phyloP scores from a whole-genome alignment of 768 basidiomycete species.

The Bullera alba region DNA sequence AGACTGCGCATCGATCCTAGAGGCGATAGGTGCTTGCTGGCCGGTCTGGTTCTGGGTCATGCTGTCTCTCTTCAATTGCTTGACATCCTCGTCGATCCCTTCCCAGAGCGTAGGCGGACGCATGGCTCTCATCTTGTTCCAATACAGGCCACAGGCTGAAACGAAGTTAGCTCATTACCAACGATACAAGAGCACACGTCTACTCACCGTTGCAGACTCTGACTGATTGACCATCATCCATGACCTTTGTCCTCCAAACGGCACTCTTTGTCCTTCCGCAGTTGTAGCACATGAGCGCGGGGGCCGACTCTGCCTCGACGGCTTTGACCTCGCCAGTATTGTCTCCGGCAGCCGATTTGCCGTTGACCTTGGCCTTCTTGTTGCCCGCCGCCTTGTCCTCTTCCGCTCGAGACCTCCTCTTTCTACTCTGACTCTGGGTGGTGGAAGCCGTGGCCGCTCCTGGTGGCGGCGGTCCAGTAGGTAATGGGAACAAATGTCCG shows the following conservation, averaged over 20 bases:
- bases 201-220: constrained; percentile 43
- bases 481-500: no score
- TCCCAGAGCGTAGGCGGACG: constrained; percentile 40
- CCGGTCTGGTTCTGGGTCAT: constrained; percentile 12
- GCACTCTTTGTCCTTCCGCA: constrained; percentile 40
- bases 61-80: constrained; percentile 10
- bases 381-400: background rate
- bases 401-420: background rate
- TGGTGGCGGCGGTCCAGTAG: constrained; percentile 1
- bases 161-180: background rate
- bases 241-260: constrained; percentile 38
- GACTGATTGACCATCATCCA: constrained; percentile 32
- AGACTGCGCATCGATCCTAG: constrained; percentile 1
- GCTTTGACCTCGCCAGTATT: background rate
- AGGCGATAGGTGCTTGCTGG: no score
- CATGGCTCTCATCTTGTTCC: constrained; percentile 39
- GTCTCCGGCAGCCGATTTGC: background rate
- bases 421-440: background rate
- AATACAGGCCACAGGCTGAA: constrained; percentile 44
- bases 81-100: constrained; percentile 32
- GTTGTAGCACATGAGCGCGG: constrained; percentile 29
- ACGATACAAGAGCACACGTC: background rate
- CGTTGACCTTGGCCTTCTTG: background rate
- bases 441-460: constrained; percentile 8
- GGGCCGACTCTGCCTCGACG: background rate